Base-by-base conservation (phyloP, 2,329 filamentous ascomycete genomes). In the Sporothrix brasiliensis region DNA sequence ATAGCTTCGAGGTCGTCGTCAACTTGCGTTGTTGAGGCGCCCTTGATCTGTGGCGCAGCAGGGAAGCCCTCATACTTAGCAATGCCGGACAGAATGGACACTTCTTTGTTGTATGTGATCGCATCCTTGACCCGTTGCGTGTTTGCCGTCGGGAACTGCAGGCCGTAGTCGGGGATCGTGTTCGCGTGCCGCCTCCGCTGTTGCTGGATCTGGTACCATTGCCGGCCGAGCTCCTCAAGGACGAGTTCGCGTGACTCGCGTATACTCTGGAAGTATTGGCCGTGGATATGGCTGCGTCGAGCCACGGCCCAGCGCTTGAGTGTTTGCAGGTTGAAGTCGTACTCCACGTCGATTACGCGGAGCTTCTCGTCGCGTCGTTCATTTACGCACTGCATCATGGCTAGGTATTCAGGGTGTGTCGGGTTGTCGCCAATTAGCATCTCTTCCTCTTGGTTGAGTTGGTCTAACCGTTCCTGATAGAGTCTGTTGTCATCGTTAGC, bases 11-110 rank as follows among this genome's bases (percentile, higher is more conserved):
- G 83, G 80, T 99, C 95, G 66, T 94, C 91, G 69, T 97, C 92
- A 61, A 95, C 81, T 77, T 97, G 93, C 13, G 86, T 83, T 27
- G 86, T 80, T 50, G 90, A 89, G 34, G 92, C 91, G 54, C 91
- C 87, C 71, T 85, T 85, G 80, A 99, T 90, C 47, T 92, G 86
- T 24, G 95, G 95, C n/a, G 94, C 95, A 44, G 94, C 94, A 49
- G 95, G 95, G 80, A 99, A 99, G 30, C 95, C 95, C 76, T 97
- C 90, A 78, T 97, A 94, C 81, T 97, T 98, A 49, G 94, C 94
- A 67, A 98, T 86, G 50, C 94, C 94, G 6, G 94, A 90, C 70
- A 99, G 83, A 39, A 97, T 88, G 0, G 94, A 97, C 4, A 99
- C 94, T 79, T 99, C 95, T 74, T 91, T 92, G 79, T 97, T 98